These are phyloP conservation scores for Ceratocystis variospora DNA, from an alignment of 2,329 filamentous ascomycete genomes.

Conservation along the genomic window DNA sequence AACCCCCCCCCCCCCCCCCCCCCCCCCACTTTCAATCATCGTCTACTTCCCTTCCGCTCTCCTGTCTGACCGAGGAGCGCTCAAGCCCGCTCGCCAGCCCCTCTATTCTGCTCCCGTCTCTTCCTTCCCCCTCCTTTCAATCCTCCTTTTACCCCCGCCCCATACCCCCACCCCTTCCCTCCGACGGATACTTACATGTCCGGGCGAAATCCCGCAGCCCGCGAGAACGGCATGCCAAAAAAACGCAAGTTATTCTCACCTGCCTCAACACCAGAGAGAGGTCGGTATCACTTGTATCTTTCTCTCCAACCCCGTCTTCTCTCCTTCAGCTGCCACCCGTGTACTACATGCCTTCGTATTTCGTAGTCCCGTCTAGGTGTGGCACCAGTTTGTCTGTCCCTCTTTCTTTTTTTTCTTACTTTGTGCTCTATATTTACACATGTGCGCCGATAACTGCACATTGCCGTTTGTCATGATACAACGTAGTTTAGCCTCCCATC, in stretches of 20 bases:
- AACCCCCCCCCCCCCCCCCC: too few species aligned
- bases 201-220: background rate
- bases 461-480: background rate
- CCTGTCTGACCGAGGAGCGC: background rate
- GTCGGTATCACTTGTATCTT: background rate
- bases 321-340: background rate
- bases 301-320: background rate
- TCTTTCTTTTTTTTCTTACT: background rate
- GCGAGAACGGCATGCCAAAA: background rate
- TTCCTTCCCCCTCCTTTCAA: background rate
- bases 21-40: background rate
- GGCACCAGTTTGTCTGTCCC: background rate
- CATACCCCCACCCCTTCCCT: background rate
- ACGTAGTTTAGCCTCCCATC: background rate
- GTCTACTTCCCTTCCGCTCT: too few species aligned
- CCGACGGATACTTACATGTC: background rate
- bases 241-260: background rate
- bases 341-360: background rate
- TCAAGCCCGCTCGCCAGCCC: background rate
- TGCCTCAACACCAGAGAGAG: background rate
- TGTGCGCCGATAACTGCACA: background rate
- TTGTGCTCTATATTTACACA: background rate
- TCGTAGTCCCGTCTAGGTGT: background rate
- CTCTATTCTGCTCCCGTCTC: background rate
- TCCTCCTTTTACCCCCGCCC: background rate